A percentile compares a stretch with the other conserved stretches of the same genome.
Evolutionary conservation across 2,329 filamentous ascomycete species (phyloP).

Genomic region (Colletotrichum eremochloae): DNA sequence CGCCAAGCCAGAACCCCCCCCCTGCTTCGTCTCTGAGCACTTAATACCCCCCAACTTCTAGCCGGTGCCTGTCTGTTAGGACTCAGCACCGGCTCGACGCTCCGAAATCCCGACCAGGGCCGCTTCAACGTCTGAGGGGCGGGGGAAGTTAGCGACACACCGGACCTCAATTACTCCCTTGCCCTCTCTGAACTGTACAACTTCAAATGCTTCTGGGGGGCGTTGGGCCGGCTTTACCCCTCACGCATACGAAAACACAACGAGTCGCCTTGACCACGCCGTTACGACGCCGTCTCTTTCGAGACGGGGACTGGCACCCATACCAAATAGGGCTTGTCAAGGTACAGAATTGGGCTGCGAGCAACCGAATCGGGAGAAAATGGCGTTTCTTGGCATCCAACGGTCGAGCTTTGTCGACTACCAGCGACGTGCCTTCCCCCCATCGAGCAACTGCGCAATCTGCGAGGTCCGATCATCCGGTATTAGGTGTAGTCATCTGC

Average conservation of each 20-base stretch:
- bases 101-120: constrained; percentile 36
- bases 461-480: background rate
- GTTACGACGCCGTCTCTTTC: background rate
- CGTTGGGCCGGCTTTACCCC: constrained; percentile 4
- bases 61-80: constrained; percentile 21
- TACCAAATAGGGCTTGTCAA: background rate
- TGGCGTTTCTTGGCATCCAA: constrained; percentile 23
- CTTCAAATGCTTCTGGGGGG: constrained; percentile 8
- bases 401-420: background rate
- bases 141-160: constrained; percentile 28
- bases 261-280: background rate
- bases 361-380: constrained; percentile 5
- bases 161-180: constrained; percentile 12
- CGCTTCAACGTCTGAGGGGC: constrained; percentile 1
- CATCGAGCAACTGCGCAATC: background rate
- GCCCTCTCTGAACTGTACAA: background rate
- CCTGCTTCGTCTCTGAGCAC: background rate
- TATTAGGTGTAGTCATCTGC: background rate
- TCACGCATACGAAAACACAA: background rate
- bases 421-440: background rate
- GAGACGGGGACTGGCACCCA: background rate
- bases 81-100: constrained; percentile 35
- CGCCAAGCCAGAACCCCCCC: constrained; percentile 10
- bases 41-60: background rate
- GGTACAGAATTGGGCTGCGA: constrained; percentile 16